phyloP scores from a whole-genome alignment of 23 red algal genomes.

The Gracilaria vermiculophylla region DNA sequence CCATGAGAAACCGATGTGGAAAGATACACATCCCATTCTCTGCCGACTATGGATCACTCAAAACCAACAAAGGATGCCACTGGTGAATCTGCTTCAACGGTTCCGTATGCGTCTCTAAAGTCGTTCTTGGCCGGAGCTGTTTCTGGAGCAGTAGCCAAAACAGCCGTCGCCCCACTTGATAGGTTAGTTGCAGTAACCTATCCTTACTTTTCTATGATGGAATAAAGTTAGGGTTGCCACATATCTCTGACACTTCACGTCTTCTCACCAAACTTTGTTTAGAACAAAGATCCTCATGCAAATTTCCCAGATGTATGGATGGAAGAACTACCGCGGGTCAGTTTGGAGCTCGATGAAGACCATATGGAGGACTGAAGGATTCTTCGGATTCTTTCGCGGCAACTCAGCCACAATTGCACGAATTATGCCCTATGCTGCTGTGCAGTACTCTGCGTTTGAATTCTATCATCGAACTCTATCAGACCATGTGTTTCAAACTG shows the following conservation, averaged over 20 bases:
- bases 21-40: not conserved
- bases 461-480: constrained; percentile 69
- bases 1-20: not conserved
- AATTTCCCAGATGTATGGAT: constrained; percentile 79
- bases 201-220: no score
- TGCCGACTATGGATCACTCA: not conserved
- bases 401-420: constrained; percentile 84
- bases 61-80: not conserved
- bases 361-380: constrained; percentile 66
- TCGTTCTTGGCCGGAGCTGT: constrained; percentile 78
- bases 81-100: not conserved
- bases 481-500: constrained; percentile 60
- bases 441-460: constrained; percentile 92
- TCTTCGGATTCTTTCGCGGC: constrained; percentile 85
- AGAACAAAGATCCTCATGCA: constrained; percentile 94
- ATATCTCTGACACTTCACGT: not conserved
- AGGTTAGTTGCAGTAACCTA: constrained; percentile 39
- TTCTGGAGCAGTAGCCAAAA: constrained; percentile 90
- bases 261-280: not conserved
- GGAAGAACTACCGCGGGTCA: constrained; percentile 47
- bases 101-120: constrained; percentile 59
- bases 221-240: no score
- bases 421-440: constrained; percentile 91
- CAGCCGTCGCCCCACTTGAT: constrained; percentile 89
- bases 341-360: constrained; percentile 53